Evolutionary conservation across 352 stramenopile genomes (phyloP), one percentile per base, ranked within the genome.

Genomic region (Phytophthora vignae): DNA sequence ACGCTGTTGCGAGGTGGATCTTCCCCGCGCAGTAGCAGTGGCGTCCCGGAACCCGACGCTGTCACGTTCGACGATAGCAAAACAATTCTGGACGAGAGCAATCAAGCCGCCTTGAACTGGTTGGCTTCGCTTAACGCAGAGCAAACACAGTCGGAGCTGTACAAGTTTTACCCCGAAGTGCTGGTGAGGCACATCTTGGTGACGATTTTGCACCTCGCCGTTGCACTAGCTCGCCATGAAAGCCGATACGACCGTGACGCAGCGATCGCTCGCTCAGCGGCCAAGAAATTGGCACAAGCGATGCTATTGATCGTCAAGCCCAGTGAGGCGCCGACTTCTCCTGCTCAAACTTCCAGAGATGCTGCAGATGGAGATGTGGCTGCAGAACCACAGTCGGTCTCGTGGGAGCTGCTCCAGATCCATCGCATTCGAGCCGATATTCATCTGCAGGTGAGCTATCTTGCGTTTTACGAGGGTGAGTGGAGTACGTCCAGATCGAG

Each of bases 11-110:
- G 49, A 58, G 58, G 50, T 63, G 63, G 55, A 10, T 17, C 56
- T 17, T 76, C 61, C 4, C 63, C 81, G 25, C 46, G 33, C 31
- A 73, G 21, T 53, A 73, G n/a, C 40, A 74, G 2, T 33, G 56
- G 52, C 4, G 27, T 19, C 11, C 53, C 60, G 2, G 53, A 63
- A 9, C 1, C 52, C 19, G 61, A 71, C 2, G 27, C 31, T 48
- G 50, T 68, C 9, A 7, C 52, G 4, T 85, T 85, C 33, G 49
- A 77, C 55, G 82, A 88, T 31, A 74, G 60, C 11, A 87, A 88
- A 60, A 0, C 63, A 9, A 66, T 90, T 9, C 60, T 81, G 3
- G 74, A 88, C 22, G 71, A 80, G 36, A 59, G 25, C 0, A 86
- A 84, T 57, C 64, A 56, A 33, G 42, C 77, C 4, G 65, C 74